Percentiles rank a stretch among this genome's conserved stretches.
phyloP scores from a whole-genome alignment of 2,329 filamentous ascomycete species.

The Fusarium acutatum region DNA sequence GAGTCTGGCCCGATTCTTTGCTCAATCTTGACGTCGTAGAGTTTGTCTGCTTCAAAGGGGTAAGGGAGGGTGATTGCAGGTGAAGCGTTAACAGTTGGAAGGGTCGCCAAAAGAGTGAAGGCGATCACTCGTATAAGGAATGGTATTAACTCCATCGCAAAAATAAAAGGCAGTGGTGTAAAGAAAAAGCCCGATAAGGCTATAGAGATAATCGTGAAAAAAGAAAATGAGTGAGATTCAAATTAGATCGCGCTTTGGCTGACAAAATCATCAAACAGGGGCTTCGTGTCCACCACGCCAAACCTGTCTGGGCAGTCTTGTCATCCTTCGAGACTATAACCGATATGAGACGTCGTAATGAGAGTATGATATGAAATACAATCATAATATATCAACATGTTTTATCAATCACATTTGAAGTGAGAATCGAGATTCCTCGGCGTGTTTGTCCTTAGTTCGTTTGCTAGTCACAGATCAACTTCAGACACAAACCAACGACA shows the following conservation, averaged over 20 bases:
- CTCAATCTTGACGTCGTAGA: constrained; percentile 19
- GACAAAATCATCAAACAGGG: constrained; percentile 24
- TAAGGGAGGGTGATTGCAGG: constrained; percentile 27
- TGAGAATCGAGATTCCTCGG: too few species aligned
- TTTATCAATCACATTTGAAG: neutral
- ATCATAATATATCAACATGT: neutral
- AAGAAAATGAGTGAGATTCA: neutral
- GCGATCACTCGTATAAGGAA: constrained; percentile 9
- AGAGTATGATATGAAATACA: neutral
- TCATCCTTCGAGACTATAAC: neutral
- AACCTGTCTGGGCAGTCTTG: constrained; percentile 2
- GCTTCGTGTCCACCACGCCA: constrained; percentile 4
- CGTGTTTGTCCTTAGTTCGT: neutral
- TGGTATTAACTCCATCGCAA: constrained; percentile 19
- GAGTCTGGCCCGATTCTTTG: constrained; percentile 16
- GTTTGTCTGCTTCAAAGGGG: constrained; percentile 32
- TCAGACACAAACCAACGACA: neutral
- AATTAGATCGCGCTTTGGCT: neutral
- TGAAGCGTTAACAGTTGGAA: constrained; percentile 3
- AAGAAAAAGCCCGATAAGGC: neutral
- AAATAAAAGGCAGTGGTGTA: neutral
- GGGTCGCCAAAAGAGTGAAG: constrained; percentile 26
- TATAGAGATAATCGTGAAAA: neutral
- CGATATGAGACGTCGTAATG: neutral
- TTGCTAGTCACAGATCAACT: neutral